phyloP scores from a whole-genome alignment of 1,284 basidiomycete species.

The Ustilago loliicola region DNA sequence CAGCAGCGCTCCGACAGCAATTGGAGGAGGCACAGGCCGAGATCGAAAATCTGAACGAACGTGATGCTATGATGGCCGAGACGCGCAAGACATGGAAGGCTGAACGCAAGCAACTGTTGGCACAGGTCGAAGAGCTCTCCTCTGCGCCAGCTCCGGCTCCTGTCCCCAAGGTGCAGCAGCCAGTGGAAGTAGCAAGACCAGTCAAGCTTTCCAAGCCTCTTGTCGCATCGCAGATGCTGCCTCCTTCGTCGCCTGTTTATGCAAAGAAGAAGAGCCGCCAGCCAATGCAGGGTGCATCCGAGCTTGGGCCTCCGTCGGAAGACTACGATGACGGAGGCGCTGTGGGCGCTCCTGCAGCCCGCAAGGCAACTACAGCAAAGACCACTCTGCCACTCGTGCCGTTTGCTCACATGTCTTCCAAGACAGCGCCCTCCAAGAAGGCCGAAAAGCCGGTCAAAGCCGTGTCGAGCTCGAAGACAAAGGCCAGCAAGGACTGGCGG shows the following conservation, averaged over 20 bases:
- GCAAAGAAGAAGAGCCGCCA: constrained; percentile 34
- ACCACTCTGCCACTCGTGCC: constrained; percentile 35
- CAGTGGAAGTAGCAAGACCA: constrained; percentile 2
- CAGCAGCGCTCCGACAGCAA: constrained; percentile 17
- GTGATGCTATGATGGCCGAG: constrained; percentile 50
- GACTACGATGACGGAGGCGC: constrained; percentile 26
- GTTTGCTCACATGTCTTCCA: constrained; percentile 34
- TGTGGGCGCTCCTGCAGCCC: constrained; percentile 7
- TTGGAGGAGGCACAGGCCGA: constrained; percentile 34
- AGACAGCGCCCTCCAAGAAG: constrained; percentile 20
- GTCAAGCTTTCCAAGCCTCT: constrained; percentile 20
- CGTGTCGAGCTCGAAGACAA: constrained; percentile 10
- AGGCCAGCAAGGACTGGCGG: constrained; percentile 41
- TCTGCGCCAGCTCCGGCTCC: constrained; percentile 15
- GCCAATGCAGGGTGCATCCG: constrained; percentile 54
- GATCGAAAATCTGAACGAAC: constrained; percentile 31
- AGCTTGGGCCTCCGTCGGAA: constrained; percentile 43
- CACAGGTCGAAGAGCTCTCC: constrained; percentile 33
- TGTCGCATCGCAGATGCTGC: constrained; percentile 16
- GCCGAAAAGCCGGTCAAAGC: constrained; percentile 19
- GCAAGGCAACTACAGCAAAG: constrained; percentile 25
- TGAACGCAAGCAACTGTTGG: constrained; percentile 40
- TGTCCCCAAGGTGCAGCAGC: neutral
- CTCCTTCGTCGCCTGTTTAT: constrained; percentile 45
- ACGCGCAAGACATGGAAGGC: constrained; percentile 46